Percentiles rank a stretch among this genome's conserved stretches.
Evolutionary conservation across 2,329 filamentous ascomycete genomes (phyloP).

Genomic region (Sarocladium oryzae): DNA sequence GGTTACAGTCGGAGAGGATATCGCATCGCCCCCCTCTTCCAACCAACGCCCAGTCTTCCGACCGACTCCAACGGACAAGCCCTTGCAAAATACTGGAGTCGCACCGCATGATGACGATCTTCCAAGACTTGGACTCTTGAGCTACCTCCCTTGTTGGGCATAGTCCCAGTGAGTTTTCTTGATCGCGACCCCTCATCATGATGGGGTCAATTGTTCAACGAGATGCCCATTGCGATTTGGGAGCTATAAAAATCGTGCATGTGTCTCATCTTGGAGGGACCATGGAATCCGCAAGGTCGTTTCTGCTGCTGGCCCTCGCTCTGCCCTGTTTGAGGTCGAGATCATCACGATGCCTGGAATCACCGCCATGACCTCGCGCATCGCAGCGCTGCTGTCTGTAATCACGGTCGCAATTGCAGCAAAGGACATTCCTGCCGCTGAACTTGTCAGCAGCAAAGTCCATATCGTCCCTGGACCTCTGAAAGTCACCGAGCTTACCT

Average conservation of each 20-base stretch:
- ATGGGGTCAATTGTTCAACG: background rate
- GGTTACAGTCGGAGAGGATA: conserved; percentile 1
- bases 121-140: background rate
- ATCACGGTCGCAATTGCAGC: background rate
- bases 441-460: conserved; percentile 33
- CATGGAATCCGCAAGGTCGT: too few relatives aligned
- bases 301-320: too few relatives aligned
- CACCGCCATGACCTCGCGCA: background rate
- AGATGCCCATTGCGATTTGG: background rate
- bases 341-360: conserved; percentile 4
- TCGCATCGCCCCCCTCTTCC: too few relatives aligned
- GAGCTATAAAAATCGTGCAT: background rate
- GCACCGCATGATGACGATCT: background rate
- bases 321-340: too few relatives aligned
- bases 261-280: too few relatives aligned
- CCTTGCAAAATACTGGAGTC: background rate
- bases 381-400: conserved; percentile 8
- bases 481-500: conserved; percentile 74
- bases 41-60: background rate
- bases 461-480: conserved; percentile 56
- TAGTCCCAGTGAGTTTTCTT: background rate
- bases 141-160: conserved; percentile 1
- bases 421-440: conserved; percentile 26
- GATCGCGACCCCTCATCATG: background rate
- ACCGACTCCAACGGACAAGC: background rate